Conservation (phyloP, 306 rosid species). For the Begonia masoniana region DNA sequence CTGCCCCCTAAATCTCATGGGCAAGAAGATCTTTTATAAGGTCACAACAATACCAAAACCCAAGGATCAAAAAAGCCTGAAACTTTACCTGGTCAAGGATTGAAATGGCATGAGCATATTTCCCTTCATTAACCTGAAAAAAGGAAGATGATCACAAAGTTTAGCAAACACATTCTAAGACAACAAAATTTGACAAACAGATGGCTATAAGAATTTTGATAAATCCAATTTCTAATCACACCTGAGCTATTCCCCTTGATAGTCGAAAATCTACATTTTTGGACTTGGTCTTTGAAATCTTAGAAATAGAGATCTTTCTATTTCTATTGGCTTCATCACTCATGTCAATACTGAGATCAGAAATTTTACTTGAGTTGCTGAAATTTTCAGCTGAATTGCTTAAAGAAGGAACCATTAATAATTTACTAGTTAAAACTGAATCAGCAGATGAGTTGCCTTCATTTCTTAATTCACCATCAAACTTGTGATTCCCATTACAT, state of each 20-base stretch:
- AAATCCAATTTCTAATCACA: conserved; percentile 17
- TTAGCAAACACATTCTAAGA: conserved; percentile 1
- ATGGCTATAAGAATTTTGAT: not conserved
- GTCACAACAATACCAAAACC: no score
- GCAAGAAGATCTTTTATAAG: no score
- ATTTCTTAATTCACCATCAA: conserved; percentile 30
- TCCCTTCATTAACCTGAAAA: conserved; percentile 92
- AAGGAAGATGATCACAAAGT: not conserved
- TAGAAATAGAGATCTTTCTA: conserved; percentile 66
- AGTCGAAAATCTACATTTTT: conserved; percentile 88
- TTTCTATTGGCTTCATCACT: conserved; percentile 48
- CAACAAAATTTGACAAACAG: not conserved
- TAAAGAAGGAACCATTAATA: conserved; percentile 29
- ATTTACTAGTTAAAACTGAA: conserved; percentile 49
- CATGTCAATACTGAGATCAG: conserved; percentile 22
- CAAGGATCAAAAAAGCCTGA: conserved; percentile 5
- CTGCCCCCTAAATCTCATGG: no score
- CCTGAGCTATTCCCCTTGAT: conserved; percentile 96
- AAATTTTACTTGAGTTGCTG: conserved; percentile 31
- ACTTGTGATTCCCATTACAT: conserved; percentile 40
- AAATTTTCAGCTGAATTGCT: conserved; percentile 32
- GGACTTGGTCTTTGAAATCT: conserved; percentile 68
- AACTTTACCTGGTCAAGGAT: conserved; percentile 69
- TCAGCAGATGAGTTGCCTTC: conserved; percentile 55
- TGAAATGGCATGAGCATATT: conserved; percentile 78